Evolutionary conservation across 2,329 filamentous ascomycete genomes (phyloP).

Genomic region (Rachicladosporium sp.): DNA sequence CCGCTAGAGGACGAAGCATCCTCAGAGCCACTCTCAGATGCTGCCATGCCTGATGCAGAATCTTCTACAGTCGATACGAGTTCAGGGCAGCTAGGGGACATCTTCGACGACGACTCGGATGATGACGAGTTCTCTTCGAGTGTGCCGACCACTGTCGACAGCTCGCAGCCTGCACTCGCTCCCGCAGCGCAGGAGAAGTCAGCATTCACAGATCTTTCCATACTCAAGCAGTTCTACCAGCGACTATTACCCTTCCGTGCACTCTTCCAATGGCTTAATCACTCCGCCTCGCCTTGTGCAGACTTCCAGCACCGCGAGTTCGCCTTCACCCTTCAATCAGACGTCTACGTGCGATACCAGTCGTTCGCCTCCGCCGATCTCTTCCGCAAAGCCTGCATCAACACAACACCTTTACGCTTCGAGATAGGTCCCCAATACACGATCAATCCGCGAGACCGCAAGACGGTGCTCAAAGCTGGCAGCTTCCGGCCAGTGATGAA

Average conservation of each 20-base stretch:
- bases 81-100: conserved; percentile 35
- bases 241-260: conserved; percentile 89
- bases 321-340: conserved; percentile 85
- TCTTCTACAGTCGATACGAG: conserved; percentile 8
- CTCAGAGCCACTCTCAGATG: background rate
- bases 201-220: conserved; percentile 55
- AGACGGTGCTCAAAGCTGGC: conserved; percentile 65
- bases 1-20: conserved; percentile 8
- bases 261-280: conserved; percentile 96
- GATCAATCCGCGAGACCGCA: conserved; percentile 86
- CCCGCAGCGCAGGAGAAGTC: conserved; percentile 9
- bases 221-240: conserved; percentile 90
- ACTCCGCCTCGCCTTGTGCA: conserved; percentile 69
- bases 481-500: conserved; percentile 82
- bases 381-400: conserved; percentile 82
- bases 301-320: conserved; percentile 94
- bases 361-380: conserved; percentile 58
- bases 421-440: conserved; percentile 97
- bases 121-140: conserved; percentile 46
- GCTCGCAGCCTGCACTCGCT: conserved; percentile 20
- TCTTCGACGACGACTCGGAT: conserved; percentile 46
- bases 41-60: conserved; percentile 3
- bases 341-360: conserved; percentile 86
- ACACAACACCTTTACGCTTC: conserved; percentile 81
- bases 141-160: conserved; percentile 33